Conservation (phyloP, 495 filamentous ascomycete genomes). For the Daldinia vernicosa region DNA sequence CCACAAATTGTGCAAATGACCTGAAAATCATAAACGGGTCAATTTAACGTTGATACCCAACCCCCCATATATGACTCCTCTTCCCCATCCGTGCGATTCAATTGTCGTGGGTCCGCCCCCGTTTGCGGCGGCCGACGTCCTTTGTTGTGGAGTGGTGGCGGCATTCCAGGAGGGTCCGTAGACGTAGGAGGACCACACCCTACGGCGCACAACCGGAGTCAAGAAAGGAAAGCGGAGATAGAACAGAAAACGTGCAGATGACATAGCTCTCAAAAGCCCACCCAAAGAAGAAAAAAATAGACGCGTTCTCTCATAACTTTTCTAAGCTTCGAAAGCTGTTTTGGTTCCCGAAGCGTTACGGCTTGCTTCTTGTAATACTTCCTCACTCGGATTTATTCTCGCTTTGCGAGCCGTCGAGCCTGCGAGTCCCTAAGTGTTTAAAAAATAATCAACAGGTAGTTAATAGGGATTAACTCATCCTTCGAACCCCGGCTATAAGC, state of each 20-base stretch:
- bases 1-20: slow-evolving; percentile 1
- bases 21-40: slow-evolving; percentile 2
- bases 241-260: background rate
- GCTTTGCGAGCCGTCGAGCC: background rate
- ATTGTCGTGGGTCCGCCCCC: slow-evolving; percentile 3
- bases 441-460: background rate
- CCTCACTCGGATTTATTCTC: background rate
- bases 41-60: background rate
- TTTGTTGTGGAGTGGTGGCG: slow-evolving; percentile 24
- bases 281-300: background rate
- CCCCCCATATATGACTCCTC: background rate
- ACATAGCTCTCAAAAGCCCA: background rate
- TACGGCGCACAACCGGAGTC: slow-evolving; percentile 4
- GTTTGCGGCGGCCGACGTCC: slow-evolving; percentile 21
- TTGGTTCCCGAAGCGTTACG: background rate
- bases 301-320: background rate
- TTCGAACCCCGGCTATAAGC: background rate
- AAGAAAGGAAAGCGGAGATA: background rate
- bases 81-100: slow-evolving; percentile 7
- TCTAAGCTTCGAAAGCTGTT: background rate
- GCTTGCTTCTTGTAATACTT: background rate
- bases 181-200: background rate
- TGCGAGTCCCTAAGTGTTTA: background rate
- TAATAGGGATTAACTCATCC: background rate
- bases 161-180: slow-evolving; percentile 22